Evolutionary conservation across 805 yeast species (phyloP), one percentile per base, ranked within the genome.

Genomic region (Ogataea ganodermae): DNA sequence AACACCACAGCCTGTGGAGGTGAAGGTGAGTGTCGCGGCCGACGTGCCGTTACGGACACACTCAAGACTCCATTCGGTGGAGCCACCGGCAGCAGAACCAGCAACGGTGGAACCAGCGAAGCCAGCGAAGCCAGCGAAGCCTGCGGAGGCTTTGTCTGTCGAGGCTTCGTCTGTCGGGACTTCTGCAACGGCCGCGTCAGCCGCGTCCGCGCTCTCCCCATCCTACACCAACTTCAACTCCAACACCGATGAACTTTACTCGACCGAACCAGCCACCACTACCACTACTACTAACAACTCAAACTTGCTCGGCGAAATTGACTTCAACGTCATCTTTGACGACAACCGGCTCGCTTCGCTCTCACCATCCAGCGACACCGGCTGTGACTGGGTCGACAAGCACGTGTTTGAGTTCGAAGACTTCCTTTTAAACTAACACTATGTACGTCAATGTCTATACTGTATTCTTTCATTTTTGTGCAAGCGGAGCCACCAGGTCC

Each of bases 401-500:
- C 67, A 70, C 51, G 65, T 66, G 42, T 62, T 74, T 42, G 76
- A 72, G 39, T 72, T 62, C 54, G 71, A 64, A 35, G 66, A 59
- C 30, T 47, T 31, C 42, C 44, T 33, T 38, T 30, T 24, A 10
- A 24, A 16, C 35, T 28, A 14, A 21, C 28, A 36, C 32, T 31
- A 17, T 45, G 16, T 38, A 37, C n/a, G 9, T 23, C 31, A 13
- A 20, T n/a, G n/a, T n/a, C n/a, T n/a, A n/a, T n/a, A 12, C 24
- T 28, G 4, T 21, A 28, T 36, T 33, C 32, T 27, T 16, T 40
- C 37, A 58, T 21, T 51, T 48, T 23, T 49, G 80, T 39, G 89
- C 79, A 27, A 92, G 71, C 2, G 98, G 96, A 9, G 97, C 90
- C 1, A 89, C 94, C 38, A 94, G 71, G 35, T 79, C 86, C 45